These are phyloP conservation scores for Urochloa ruziziensis DNA, from an alignment of 176 grass and related monocot genomes.

Conservation along the genomic window DNA sequence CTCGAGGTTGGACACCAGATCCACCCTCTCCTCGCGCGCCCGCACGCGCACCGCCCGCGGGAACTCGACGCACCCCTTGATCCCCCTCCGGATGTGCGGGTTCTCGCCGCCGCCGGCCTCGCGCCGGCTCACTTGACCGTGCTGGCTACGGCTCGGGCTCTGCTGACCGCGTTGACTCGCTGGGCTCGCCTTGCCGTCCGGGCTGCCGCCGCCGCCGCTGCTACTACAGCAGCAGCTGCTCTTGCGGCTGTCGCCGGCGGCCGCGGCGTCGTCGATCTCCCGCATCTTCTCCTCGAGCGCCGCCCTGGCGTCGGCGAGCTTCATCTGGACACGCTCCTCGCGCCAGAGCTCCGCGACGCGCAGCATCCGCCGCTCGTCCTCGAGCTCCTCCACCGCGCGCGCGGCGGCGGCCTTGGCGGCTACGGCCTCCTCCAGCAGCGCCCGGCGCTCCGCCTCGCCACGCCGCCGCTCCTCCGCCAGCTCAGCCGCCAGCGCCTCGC, in stretches of 20 bases:
- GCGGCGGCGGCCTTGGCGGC: conserved; percentile 12
- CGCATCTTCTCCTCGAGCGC: conserved; percentile 62
- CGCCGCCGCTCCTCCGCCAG: conserved; percentile 61
- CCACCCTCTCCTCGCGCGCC: conserved; percentile 42
- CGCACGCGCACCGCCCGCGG: conserved; percentile 49
- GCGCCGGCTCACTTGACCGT: conserved; percentile 36
- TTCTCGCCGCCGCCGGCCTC: conserved; percentile 58
- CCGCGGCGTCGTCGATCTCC: conserved; percentile 39
- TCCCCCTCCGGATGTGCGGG: conserved; percentile 82
- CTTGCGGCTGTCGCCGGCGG: background rate
- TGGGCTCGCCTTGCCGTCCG: conserved; percentile 26
- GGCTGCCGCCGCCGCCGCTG: conserved; percentile 18
- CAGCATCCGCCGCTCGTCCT: conserved; percentile 80
- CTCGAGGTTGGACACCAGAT: conserved; percentile 62
- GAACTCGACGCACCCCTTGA: conserved; percentile 94
- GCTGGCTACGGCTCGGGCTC: conserved; percentile 13
- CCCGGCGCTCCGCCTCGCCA: conserved; percentile 25
- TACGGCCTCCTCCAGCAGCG: conserved; percentile 50
- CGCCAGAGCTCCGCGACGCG: conserved; percentile 76
- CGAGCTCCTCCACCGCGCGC: conserved; percentile 23
- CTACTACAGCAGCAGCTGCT: background rate
- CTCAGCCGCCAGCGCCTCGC: conserved; percentile 49
- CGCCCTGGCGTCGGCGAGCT: conserved; percentile 68
- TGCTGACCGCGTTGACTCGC: conserved; percentile 21
- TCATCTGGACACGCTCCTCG: conserved; percentile 82